Evolutionary conservation across 768 basidiomycete species (phyloP), one percentile per base, ranked within the genome.

Genomic region (Lentinula lateritia): DNA sequence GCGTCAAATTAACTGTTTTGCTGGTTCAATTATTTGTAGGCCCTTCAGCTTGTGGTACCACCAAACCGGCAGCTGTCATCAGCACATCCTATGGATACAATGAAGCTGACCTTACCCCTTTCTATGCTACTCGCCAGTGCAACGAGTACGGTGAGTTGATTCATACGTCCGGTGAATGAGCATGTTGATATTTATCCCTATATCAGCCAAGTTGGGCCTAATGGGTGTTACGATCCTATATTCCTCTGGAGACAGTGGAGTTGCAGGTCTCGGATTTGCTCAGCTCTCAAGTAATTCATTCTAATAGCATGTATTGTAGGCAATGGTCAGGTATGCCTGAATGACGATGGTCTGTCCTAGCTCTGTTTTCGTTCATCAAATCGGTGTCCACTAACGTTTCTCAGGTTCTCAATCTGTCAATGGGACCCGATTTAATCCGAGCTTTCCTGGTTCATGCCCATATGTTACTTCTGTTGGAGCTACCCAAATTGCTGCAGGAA

Each of bases 381-480:
- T 43, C 38, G 64, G 28, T 64, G 7, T 52, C 35, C 28, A 38
- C 57, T n/a, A 61, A 61, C 52, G 20, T 8, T 28, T 15, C 38
- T 8, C 50, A 69, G 66, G 63, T 36, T 57, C 63, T 55, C 63
- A 62, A 10, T 54, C 50, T 23, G 48, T 35, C 6, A 60, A 63
- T 48, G 70, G 70, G 8, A 67, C 58, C 9, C 64, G 62, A 32
- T 71, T 71, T 64, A 70, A 66, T 60, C 70, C 70, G 12, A 45
- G 53, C 20, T 71, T 71, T 52, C 64, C 63, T 74, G 69, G 68
- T 0, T 75, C 78, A 0, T 83, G 82, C 62, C 81, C 82, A 1
- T 83, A 75, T 56, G 68, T 83, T 34, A 83, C 82, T 28, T 75
- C 82, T 10, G 78, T 84, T 43, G 82, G 83, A 8, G 80, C 77